Conservation (phyloP, 176 grass and related monocot species). For the Luzula sylvatica region DNA sequence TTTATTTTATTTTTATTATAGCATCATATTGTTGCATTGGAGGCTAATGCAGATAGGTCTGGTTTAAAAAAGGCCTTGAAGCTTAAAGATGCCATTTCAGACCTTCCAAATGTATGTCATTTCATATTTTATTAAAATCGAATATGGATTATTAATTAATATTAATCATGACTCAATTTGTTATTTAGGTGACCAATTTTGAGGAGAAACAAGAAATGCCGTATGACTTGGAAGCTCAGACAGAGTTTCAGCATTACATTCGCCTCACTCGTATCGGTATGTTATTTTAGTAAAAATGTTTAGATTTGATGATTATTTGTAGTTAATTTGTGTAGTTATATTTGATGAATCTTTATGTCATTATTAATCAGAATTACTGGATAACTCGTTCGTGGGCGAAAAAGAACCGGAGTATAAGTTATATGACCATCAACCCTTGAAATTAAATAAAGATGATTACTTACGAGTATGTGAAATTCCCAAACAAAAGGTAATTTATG, state of each 20-base stretch:
- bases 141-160: neutral
- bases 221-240: constrained; percentile 25
- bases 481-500: constrained; percentile 61
- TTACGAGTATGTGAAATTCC: constrained; percentile 50
- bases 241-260: constrained; percentile 66
- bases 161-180: too few species aligned
- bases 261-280: constrained; percentile 42
- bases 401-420: constrained; percentile 31
- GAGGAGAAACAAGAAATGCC: constrained; percentile 44
- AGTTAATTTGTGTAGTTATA: neutral
- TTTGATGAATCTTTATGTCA: neutral
- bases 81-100: constrained; percentile 73
- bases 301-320: neutral
- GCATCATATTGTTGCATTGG: constrained; percentile 71
- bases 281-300: too few species aligned
- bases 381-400: constrained; percentile 26
- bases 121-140: neutral
- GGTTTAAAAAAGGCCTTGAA: constrained; percentile 37
- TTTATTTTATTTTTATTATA: too few species aligned
- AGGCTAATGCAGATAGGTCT: constrained; percentile 39
- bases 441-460: constrained; percentile 50
- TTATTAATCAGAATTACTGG: constrained; percentile 35
- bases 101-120: constrained; percentile 27
- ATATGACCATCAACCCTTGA: constrained; percentile 57
- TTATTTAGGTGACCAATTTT: constrained; percentile 51